Percentiles rank a stretch among this genome's conserved stretches.
These are phyloP conservation scores for Gracilaria domingensis DNA, from an alignment of 23 red algal genomes.

Conservation along the genomic window DNA sequence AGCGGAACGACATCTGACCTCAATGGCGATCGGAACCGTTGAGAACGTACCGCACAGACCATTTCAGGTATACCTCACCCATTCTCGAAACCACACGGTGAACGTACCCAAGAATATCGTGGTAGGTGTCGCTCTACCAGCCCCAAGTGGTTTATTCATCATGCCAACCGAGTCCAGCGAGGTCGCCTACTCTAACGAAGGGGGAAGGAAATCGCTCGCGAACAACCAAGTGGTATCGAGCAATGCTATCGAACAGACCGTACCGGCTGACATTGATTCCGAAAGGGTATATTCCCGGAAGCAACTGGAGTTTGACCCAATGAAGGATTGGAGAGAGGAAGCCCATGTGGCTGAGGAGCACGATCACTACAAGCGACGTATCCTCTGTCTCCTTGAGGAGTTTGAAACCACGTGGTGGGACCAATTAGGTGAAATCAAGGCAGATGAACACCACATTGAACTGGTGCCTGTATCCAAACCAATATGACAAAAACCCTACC, in stretches of 20 bases:
- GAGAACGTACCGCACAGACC: no score
- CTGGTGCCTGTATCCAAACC: not conserved
- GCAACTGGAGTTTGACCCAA: not conserved
- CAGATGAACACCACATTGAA: no score
- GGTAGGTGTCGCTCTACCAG: no score
- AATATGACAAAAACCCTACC: not conserved
- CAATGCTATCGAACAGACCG: not conserved
- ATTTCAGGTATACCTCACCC: not conserved
- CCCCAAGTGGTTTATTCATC: no score
- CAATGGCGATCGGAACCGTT: not conserved
- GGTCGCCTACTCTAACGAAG: not conserved
- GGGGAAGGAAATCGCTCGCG: not conserved
- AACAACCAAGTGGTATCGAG: not conserved
- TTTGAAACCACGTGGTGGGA: no score
- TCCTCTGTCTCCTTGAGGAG: no score
- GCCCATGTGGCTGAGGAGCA: not conserved
- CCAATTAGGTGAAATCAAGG: no score
- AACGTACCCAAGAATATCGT: not conserved
- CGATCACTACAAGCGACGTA: no score
- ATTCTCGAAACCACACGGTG: not conserved
- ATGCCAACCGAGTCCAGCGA: not conserved
- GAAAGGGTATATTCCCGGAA: not conserved
- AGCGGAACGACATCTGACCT: not conserved
- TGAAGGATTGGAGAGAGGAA: not conserved
- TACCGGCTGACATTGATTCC: not conserved